A percentile compares a stretch with the other conserved stretches of the same genome.
Conservation (phyloP, 2,329 filamentous ascomycete genomes). For the Sporothrix pallida region DNA sequence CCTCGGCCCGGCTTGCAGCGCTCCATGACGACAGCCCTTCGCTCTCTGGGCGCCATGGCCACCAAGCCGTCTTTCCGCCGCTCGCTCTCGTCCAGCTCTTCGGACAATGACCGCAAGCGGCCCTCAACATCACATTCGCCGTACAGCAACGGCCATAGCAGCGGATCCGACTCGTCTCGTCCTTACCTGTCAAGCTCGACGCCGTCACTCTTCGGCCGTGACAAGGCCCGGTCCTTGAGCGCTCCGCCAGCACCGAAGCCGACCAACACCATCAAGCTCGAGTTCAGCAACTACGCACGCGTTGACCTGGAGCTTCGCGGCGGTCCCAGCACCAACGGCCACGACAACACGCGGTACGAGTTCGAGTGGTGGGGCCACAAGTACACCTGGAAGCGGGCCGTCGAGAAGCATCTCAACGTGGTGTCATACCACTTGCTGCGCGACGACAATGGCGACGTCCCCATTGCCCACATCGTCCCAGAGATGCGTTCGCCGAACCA, state of each 20-base stretch:
- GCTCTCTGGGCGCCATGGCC: conserved; percentile 47
- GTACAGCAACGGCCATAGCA: conserved; percentile 41
- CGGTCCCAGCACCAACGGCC: conserved; percentile 41
- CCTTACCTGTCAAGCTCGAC: conserved; percentile 35
- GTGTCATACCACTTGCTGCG: conserved; percentile 82
- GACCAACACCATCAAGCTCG: conserved; percentile 82
- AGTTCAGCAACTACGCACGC: conserved; percentile 97
- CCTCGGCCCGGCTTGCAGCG: conserved; percentile 51
- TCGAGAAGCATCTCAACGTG: conserved; percentile 69
- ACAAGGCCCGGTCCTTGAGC: conserved; percentile 36
- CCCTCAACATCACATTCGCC: conserved; percentile 43
- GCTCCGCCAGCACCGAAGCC: conserved; percentile 51
- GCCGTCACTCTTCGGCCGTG: conserved; percentile 41
- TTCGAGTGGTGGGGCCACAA: conserved; percentile 92
- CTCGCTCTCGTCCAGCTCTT: conserved; percentile 23
- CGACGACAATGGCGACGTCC: conserved; percentile 59
- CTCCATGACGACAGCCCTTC: conserved; percentile 56
- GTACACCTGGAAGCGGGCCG: conserved; percentile 82
- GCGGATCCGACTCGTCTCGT: conserved; percentile 40
- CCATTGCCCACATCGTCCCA: conserved; percentile 84
- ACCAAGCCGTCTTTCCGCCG: conserved; percentile 46
- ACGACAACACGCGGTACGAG: conserved; percentile 71
- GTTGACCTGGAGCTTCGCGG: conserved; percentile 78
- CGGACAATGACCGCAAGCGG: conserved; percentile 14
- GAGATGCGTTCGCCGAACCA: conserved; percentile 75